Base-by-base conservation (phyloP, 805 yeast species). In the Cyberlindnera bimundalis region DNA sequence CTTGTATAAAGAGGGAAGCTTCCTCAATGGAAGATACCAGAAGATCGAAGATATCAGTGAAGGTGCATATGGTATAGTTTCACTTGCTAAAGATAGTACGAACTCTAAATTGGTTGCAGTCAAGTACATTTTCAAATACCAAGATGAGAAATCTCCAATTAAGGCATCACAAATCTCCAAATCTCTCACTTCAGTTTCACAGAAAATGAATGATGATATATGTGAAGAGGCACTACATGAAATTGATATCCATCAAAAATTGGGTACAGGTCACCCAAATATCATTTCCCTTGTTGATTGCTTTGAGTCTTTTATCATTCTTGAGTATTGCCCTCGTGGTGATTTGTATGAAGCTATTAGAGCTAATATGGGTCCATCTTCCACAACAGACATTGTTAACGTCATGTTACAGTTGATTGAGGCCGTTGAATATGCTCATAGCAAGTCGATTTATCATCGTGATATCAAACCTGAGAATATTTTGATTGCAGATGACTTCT, bases 1-100 rank as follows among this genome's bases (percentile, higher is more conserved):
- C 39, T 47, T 63, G 32, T 68, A 68, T 45, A 67, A 68, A 41
- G 70, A 67, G 51, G 74, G 75, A 35, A 67, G 67, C 15, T 68
- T 84, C 33, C 67, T 87, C 42, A 73, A 79, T 45, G 70, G 70
- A 40, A 69, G 84, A 41, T 91, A 88, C 65, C 66, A 68, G 43
- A 81, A 81, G 52, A 70, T 88, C 17, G 79, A 77, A 43, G 86
- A 81, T 56, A 76, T 91, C 44, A 86, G 90, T 57, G 90, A 87
- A 61, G 98, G 98, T 23, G 87, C 97, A 0, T 91, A 87, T 62
- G 98, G 98, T 37, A 75, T 84, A 34, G 98, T 91, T 8, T 80
- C 95, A 2, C 71, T 91, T 19, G 97, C 96, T 9, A 80, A 79
- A 53, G 96, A 91, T 60, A 52, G 62, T 4, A 50, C 52, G 17